phyloP scores from a whole-genome alignment of 148 eudicot species.

The Vaccinium vitisidaea region DNA sequence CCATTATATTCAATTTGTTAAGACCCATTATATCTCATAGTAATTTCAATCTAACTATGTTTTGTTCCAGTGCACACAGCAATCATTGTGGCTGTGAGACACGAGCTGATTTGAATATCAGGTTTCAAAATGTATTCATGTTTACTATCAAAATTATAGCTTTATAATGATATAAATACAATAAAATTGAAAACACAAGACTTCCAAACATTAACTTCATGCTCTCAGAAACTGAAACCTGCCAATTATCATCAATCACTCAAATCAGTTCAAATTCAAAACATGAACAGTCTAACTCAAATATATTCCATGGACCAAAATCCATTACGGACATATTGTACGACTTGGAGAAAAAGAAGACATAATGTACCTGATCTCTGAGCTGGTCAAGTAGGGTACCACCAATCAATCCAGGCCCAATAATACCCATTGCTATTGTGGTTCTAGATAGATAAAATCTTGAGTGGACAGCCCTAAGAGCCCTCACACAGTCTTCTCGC shows the following conservation, averaged over 20 bases:
- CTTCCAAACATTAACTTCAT: not conserved
- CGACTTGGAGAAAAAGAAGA: not conserved
- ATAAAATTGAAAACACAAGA: not conserved
- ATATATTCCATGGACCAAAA: not conserved
- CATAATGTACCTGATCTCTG: constrained; percentile 67
- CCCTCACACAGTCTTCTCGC: constrained; percentile 90
- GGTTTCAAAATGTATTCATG: not conserved
- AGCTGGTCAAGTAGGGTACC: constrained; percentile 92
- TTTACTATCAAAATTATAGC: not conserved
- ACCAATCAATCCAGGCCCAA: constrained; percentile 97
- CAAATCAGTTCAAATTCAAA: not conserved
- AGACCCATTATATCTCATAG: not conserved
- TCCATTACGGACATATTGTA: not conserved
- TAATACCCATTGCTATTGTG: constrained; percentile 89
- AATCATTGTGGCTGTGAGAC: not conserved
- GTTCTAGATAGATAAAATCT: constrained; percentile 94
- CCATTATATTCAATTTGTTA: not conserved
- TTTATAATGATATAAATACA: not conserved
- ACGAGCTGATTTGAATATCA: not conserved
- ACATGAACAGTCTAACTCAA: not conserved
- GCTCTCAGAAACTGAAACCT: not conserved
- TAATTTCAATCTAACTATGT: not conserved
- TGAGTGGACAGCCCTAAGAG: constrained; percentile 88
- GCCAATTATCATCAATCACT: not conserved
- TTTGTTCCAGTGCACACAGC: not conserved